Conservation (phyloP, 176 grass and related monocot species). For the Zea luxurians region DNA sequence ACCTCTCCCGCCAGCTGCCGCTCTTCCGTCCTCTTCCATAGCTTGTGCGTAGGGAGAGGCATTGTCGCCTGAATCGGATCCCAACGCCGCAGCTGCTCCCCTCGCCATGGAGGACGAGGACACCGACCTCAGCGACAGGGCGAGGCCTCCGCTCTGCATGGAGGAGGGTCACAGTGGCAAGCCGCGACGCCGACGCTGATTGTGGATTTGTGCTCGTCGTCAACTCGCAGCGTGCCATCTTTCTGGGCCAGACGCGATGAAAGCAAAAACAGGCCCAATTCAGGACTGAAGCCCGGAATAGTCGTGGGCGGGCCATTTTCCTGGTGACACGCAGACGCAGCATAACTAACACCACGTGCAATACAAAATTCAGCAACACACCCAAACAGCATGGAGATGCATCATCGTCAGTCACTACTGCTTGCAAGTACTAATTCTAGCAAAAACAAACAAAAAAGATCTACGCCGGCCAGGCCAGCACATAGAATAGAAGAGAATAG, state of each 20-base stretch:
- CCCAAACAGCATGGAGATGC: neutral
- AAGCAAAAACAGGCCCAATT: neutral
- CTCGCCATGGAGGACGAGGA: too few species aligned
- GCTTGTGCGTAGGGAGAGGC: too few species aligned
- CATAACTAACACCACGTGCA: neutral
- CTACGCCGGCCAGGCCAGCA: constrained; percentile 35
- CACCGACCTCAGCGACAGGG: too few species aligned
- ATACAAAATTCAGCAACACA: constrained; percentile 6
- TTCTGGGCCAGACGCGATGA: neutral
- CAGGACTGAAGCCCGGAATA: too few species aligned
- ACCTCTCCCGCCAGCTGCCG: too few species aligned
- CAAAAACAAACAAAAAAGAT: neutral
- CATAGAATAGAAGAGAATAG: neutral
- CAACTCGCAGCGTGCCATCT: neutral
- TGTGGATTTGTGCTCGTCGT: neutral
- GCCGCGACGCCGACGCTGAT: too few species aligned
- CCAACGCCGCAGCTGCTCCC: too few species aligned
- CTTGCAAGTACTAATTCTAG: neutral
- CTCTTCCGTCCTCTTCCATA: too few species aligned
- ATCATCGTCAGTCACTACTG: too few species aligned
- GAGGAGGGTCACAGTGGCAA: too few species aligned
- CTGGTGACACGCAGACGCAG: constrained; percentile 1
- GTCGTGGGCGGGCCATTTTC: neutral
- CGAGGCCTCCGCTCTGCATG: too few species aligned
- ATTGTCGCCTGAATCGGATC: too few species aligned